Percentiles rank a stretch among this genome's conserved stretches.
Conservation (phyloP, 495 filamentous ascomycete species). For the Melanomma pulvis-pyrius region DNA sequence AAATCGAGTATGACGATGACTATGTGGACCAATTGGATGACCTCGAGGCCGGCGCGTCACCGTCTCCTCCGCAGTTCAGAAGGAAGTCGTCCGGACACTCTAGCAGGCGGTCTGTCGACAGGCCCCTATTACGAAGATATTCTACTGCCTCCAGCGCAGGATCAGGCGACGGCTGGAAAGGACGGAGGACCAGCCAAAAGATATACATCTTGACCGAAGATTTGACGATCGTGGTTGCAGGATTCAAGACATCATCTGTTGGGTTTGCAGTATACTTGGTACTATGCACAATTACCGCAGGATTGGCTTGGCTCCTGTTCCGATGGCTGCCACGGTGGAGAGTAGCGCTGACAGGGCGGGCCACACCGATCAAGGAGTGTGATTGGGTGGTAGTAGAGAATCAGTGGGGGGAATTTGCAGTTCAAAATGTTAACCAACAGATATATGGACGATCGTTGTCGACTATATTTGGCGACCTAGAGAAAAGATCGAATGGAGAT, state of each 20-base stretch:
- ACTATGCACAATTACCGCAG: constrained; percentile 71
- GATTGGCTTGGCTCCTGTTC: constrained; percentile 78
- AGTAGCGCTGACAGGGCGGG: constrained; percentile 71
- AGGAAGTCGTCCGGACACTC: constrained; percentile 60
- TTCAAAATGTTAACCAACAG: constrained; percentile 66
- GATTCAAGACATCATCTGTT: constrained; percentile 73
- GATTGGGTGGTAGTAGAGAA: constrained; percentile 92
- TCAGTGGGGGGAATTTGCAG: constrained; percentile 88
- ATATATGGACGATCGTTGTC: constrained; percentile 80
- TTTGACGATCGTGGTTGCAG: constrained; percentile 86
- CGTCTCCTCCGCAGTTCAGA: constrained; percentile 36
- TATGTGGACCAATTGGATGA: constrained; percentile 32
- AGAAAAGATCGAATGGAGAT: constrained; percentile 53
- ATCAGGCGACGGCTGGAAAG: constrained; percentile 58
- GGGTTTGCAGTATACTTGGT: constrained; percentile 69
- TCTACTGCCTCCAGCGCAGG: constrained; percentile 59
- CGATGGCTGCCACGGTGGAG: constrained; percentile 90
- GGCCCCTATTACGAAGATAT: constrained; percentile 70
- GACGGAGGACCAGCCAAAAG: constrained; percentile 73
- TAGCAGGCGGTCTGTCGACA: constrained; percentile 64
- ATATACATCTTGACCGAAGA: constrained; percentile 92
- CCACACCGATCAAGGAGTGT: constrained; percentile 68
- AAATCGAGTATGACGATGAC: constrained; percentile 48
- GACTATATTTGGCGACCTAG: constrained; percentile 77
- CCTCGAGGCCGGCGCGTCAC: constrained; percentile 41